Conservation (phyloP, 352 stramenopile species). For the Phytophthora meadii region DNA sequence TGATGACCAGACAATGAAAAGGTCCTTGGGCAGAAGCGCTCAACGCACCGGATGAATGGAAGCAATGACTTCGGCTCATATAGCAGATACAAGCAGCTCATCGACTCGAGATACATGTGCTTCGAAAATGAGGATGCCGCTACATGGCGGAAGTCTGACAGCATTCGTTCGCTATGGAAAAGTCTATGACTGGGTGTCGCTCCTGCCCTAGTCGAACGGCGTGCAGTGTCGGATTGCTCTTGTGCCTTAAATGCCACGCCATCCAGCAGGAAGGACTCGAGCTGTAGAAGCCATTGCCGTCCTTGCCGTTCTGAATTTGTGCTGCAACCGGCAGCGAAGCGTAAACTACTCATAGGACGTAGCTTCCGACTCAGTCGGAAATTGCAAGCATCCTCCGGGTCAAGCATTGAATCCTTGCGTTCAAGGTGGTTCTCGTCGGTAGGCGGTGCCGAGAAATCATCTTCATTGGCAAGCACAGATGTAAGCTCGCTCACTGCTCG, state of each 20-base stretch:
- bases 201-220: conserved; percentile 12
- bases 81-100: conserved; percentile 81
- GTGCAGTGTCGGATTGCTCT: not conserved
- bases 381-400: conserved; percentile 47
- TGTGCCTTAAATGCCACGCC: conserved; percentile 54
- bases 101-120: conserved; percentile 89
- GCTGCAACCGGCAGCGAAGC: conserved; percentile 72
- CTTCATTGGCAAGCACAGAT: conserved; percentile 44
- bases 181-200: conserved; percentile 70
- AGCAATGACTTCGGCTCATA: conserved; percentile 64
- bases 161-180: conserved; percentile 83
- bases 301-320: conserved; percentile 61
- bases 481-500: conserved; percentile 62
- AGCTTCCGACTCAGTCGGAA: conserved; percentile 80
- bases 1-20: conserved; percentile 68
- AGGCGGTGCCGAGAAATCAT: conserved; percentile 30
- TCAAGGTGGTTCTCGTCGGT: conserved; percentile 13
- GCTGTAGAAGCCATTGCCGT: conserved; percentile 69
- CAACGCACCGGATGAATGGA: conserved; percentile 68
- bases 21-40: conserved; percentile 63
- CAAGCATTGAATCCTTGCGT: conserved; percentile 38
- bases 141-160: conserved; percentile 74
- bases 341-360: conserved; percentile 80
- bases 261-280: conserved; percentile 74
- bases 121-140: conserved; percentile 81